phyloP scores from a whole-genome alignment of 495 filamentous ascomycete genomes.

The Aspergillus affinis region DNA sequence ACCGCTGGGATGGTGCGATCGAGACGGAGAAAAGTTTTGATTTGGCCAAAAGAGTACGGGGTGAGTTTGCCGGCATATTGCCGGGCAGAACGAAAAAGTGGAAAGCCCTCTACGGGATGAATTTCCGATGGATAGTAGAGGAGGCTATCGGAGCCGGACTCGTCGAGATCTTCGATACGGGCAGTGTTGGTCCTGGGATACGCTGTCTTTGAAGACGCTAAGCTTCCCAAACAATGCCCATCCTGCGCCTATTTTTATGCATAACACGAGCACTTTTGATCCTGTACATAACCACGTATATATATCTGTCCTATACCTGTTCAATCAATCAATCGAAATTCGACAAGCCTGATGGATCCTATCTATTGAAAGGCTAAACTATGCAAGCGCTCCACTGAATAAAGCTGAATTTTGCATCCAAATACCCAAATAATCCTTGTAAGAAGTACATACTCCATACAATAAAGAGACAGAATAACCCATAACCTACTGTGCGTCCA shows the following conservation, averaged over 20 bases:
- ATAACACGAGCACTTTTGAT: not conserved
- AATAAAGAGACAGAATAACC: no score
- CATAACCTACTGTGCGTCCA: no score
- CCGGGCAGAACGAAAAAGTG: slow-evolving; percentile 77
- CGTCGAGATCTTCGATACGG: slow-evolving; percentile 83
- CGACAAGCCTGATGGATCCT: no score
- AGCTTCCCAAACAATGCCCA: no score
- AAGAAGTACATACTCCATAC: no score
- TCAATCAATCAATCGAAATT: no score
- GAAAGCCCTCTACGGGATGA: slow-evolving; percentile 74
- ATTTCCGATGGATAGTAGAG: slow-evolving; percentile 75
- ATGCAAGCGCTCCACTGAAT: no score
- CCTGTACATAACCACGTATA: not conserved
- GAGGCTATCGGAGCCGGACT: slow-evolving; percentile 76
- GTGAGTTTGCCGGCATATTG: slow-evolving; percentile 68
- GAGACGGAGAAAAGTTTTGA: slow-evolving; percentile 56
- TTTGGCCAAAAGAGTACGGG: slow-evolving; percentile 60
- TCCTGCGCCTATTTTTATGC: not conserved
- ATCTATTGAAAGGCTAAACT: no score
- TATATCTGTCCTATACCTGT: no score
- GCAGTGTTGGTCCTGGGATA: slow-evolving; percentile 74
- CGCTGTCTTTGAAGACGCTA: slow-evolving; percentile 50
- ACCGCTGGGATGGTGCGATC: slow-evolving; percentile 80
- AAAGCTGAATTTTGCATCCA: no score
- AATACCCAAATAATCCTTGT: no score